These are phyloP conservation scores for Irineochytrium annulatum DNA, from an alignment of 192 early-diverging fungal genomes.

Conservation along the genomic window DNA sequence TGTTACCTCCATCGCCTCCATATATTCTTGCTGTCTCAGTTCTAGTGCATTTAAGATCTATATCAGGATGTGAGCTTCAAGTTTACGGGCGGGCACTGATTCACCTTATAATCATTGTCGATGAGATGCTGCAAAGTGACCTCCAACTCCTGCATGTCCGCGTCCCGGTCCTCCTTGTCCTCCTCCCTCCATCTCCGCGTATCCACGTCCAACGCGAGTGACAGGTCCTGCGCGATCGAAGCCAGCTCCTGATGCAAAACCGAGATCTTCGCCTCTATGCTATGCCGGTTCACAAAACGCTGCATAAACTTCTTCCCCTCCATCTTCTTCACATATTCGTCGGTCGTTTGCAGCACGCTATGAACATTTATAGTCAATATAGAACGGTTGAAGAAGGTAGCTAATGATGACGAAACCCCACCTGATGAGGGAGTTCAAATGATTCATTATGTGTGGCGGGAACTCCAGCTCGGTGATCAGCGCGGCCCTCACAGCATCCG, in stretches of 20 bases:
- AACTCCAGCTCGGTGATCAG: too few species aligned
- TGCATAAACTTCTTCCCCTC: slow-evolving; percentile 26
- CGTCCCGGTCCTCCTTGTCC: slow-evolving; percentile 22
- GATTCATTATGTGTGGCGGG: too few species aligned
- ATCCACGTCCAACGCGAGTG: slow-evolving; percentile 15
- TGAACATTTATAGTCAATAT: too few species aligned
- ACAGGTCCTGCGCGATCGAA: slow-evolving; percentile 5
- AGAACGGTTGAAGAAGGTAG: too few species aligned
- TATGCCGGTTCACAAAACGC: slow-evolving; percentile 13
- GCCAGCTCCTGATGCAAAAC: slow-evolving; percentile 14
- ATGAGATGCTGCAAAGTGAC: slow-evolving; percentile 24
- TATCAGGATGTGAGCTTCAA: neutral
- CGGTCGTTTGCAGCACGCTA: too few species aligned
- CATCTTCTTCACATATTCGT: too few species aligned
- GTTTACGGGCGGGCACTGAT: neutral
- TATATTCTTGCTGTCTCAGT: slow-evolving; percentile 25
- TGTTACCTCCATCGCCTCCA: slow-evolving; percentile 30
- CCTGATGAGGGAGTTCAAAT: too few species aligned
- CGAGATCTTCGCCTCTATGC: neutral
- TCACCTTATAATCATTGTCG: slow-evolving; percentile 30
- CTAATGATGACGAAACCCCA: too few species aligned
- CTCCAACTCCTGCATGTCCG: slow-evolving; percentile 26
- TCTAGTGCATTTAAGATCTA: slow-evolving; percentile 25
- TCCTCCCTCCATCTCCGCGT: slow-evolving; percentile 21
- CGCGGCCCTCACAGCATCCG: too few species aligned